Evolutionary conservation across 2,329 filamentous ascomycete genomes (phyloP).

Genomic region (Aspergillus versicolor): DNA sequence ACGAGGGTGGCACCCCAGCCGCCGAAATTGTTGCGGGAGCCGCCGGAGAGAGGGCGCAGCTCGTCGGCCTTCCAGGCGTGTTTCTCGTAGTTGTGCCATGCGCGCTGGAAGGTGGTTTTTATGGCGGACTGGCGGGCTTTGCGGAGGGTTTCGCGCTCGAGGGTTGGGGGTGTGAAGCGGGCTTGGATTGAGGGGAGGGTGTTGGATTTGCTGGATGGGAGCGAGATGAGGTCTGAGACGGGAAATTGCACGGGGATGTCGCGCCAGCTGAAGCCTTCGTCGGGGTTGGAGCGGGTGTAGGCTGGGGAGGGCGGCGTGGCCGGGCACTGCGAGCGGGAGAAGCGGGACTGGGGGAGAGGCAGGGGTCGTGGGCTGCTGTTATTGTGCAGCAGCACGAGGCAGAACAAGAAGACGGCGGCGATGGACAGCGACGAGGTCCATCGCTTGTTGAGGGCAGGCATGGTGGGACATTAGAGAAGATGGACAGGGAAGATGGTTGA

Average conservation of each 20-base stretch:
- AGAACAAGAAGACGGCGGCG: conserved; percentile 1
- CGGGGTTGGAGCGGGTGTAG: neutral
- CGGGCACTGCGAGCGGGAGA: neutral
- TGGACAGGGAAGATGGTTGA: no score
- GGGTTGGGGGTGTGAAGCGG: neutral
- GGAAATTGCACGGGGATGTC: conserved; percentile 4
- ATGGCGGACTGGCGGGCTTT: conserved; percentile 43
- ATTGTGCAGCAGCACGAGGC: neutral
- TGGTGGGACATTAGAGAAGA: neutral
- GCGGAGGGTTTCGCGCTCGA: conserved; percentile 1
- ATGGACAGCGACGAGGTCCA: neutral
- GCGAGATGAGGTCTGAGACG: neutral
- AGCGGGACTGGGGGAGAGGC: no score
- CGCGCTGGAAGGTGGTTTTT: conserved; percentile 68
- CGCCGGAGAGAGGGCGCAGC: conserved; percentile 66
- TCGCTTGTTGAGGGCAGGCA: neutral
- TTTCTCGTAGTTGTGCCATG: conserved; percentile 76
- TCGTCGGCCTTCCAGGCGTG: conserved; percentile 83
- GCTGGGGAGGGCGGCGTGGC: neutral
- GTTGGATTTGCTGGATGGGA: neutral
- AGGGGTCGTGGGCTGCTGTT: neutral
- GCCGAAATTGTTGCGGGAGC: conserved; percentile 77
- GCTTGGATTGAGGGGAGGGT: neutral
- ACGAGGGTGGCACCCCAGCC: conserved; percentile 84
- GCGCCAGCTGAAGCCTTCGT: conserved; percentile 3